Conservation (phyloP, 306 rosid genomes). For the Nissolia schottii region DNA sequence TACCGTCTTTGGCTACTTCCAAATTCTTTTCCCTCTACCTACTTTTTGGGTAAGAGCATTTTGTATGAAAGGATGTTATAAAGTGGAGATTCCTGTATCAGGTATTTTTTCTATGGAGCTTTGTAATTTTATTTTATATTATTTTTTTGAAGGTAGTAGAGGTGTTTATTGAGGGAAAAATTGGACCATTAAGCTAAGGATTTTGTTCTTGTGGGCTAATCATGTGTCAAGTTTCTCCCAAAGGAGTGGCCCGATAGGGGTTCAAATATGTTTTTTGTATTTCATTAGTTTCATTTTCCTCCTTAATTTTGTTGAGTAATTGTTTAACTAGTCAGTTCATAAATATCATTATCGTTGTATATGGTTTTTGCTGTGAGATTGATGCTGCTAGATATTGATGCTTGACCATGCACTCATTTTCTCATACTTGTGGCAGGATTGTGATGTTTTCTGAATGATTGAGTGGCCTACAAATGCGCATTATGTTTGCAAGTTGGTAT, state of each 20-base stretch:
- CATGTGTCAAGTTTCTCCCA: slow-evolving; percentile 32
- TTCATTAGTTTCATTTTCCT: slow-evolving; percentile 34
- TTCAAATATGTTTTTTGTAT: slow-evolving; percentile 38
- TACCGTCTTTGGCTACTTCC: slow-evolving; percentile 33
- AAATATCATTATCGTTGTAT: slow-evolving; percentile 24
- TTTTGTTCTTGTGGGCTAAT: slow-evolving; percentile 52
- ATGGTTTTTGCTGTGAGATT: too few species aligned
- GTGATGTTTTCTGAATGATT: not conserved
- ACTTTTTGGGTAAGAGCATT: slow-evolving; percentile 37
- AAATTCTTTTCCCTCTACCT: slow-evolving; percentile 42
- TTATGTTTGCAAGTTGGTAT: not conserved
- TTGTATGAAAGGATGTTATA: slow-evolving; percentile 55
- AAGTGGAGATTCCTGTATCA: slow-evolving; percentile 53
- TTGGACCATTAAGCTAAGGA: slow-evolving; percentile 63
- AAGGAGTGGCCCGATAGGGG: slow-evolving; percentile 38
- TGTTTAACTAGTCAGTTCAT: slow-evolving; percentile 34
- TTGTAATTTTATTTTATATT: slow-evolving; percentile 66
- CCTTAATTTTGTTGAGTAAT: slow-evolving; percentile 25
- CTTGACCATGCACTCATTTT: not conserved
- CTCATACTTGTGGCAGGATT: not conserved
- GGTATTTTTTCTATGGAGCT: slow-evolving; percentile 64
- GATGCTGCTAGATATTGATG: not conserved
- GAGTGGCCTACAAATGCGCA: too few species aligned
- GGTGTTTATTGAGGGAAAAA: slow-evolving; percentile 59
- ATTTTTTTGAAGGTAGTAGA: slow-evolving; percentile 48